A percentile compares a stretch with the other conserved stretches of the same genome.
These are phyloP conservation scores for Anthoceros angustus DNA, from an alignment of 225 moss, liverwort and hornwort genomes.

Conservation along the genomic window DNA sequence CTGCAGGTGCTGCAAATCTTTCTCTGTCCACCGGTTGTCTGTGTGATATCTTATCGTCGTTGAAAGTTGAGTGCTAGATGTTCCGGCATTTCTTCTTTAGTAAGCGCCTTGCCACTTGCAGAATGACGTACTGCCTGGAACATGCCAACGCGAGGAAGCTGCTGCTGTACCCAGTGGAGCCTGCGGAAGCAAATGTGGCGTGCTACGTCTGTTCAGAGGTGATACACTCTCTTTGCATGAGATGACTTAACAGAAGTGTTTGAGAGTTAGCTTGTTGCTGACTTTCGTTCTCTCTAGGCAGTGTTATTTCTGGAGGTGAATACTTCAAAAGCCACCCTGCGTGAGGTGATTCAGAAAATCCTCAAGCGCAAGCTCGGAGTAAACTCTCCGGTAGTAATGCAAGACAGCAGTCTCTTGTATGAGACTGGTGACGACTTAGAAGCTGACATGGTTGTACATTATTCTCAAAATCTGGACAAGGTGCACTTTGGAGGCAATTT, in stretches of 20 bases:
- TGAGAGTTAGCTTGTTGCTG: not conserved
- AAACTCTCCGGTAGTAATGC: slow-evolving; percentile 76
- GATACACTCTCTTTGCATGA: not conserved
- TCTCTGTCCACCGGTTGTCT: not conserved
- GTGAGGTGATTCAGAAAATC: slow-evolving; percentile 73
- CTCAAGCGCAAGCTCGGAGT: slow-evolving; percentile 64
- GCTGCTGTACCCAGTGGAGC: slow-evolving; percentile 79
- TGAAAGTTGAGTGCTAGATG: slow-evolving; percentile 8
- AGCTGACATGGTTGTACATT: slow-evolving; percentile 60
- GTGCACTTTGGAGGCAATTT: slow-evolving; percentile 11
- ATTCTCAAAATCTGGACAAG: slow-evolving; percentile 63
- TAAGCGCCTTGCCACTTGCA: slow-evolving; percentile 12
- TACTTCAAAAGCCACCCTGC: slow-evolving; percentile 53
- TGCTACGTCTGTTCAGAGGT: slow-evolving; percentile 99
- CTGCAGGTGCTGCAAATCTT: slow-evolving; percentile 33
- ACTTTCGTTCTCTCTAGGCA: slow-evolving; percentile 28
- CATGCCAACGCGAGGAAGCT: slow-evolving; percentile 54
- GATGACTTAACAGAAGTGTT: not conserved
- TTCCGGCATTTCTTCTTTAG: not conserved
- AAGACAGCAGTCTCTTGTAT: slow-evolving; percentile 54
- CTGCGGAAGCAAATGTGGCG: slow-evolving; percentile 53
- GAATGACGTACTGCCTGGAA: slow-evolving; percentile 97
- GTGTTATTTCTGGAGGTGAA: slow-evolving; percentile 81
- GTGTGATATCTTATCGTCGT: not conserved
- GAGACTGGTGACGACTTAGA: slow-evolving; percentile 95